Conservation (phyloP, 345 rosid species). For the Salix viminalis region DNA sequence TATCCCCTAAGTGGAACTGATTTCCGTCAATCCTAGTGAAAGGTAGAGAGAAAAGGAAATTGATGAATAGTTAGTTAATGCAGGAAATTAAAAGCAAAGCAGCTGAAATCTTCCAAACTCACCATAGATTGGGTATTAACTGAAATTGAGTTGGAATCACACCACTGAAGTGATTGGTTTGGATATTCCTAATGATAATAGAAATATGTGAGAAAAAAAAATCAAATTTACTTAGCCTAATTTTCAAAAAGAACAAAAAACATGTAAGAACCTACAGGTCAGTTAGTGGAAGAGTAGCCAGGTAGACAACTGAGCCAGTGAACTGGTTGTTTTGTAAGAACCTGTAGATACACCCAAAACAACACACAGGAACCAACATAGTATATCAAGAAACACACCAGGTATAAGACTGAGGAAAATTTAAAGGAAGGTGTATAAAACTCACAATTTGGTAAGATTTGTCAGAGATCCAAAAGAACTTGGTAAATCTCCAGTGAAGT, state of each 20-base stretch:
- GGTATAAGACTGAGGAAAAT: neutral
- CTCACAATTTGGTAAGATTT: conserved; percentile 75
- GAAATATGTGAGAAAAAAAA: conserved; percentile 18
- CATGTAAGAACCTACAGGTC: conserved; percentile 54
- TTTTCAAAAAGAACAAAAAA: neutral
- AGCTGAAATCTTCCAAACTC: conserved; percentile 21
- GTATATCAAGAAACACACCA: neutral
- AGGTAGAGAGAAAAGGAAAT: conserved; percentile 10
- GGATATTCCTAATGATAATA: conserved; percentile 58
- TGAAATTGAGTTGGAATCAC: conserved; percentile 76
- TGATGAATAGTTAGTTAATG: neutral
- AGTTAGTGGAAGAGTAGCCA: conserved; percentile 63
- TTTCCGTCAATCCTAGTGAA: conserved; percentile 76
- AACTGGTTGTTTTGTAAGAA: conserved; percentile 76
- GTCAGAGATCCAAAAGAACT: conserved; percentile 66
- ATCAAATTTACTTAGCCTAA: conserved; percentile 18
- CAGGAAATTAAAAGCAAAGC: conserved; percentile 1
- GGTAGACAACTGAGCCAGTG: conserved; percentile 84
- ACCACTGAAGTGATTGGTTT: conserved; percentile 76
- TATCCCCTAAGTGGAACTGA: conserved; percentile 46
- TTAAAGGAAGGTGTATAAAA: conserved; percentile 8
- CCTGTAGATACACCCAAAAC: conserved; percentile 35
- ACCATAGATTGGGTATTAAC: conserved; percentile 76
- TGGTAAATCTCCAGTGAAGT: conserved; percentile 82
- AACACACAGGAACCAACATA: neutral